Evolutionary conservation across 139 green algal species (phyloP).

Genomic region (Mesostigma viride): DNA sequence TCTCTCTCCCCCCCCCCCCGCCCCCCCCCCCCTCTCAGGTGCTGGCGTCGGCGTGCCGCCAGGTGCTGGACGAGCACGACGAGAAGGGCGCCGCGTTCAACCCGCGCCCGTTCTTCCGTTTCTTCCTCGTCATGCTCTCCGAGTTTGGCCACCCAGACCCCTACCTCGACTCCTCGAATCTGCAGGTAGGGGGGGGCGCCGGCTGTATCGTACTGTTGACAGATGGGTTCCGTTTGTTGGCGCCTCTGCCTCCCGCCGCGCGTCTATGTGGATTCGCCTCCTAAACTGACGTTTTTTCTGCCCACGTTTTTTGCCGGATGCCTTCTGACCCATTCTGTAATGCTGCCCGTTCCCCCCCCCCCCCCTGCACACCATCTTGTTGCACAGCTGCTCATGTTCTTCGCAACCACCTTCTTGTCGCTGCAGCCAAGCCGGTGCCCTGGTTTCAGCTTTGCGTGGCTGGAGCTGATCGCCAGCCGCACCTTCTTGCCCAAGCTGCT

Average conservation of each 20-base stretch:
- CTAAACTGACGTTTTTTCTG: not conserved
- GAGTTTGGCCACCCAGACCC: conserved; percentile 58
- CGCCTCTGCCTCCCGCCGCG: not conserved
- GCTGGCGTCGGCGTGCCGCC: no score
- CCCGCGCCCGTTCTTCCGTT: conserved; percentile 79
- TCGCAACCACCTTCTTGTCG: not conserved
- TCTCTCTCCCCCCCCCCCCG: not conserved
- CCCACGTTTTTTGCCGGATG: not conserved
- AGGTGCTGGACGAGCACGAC: no score
- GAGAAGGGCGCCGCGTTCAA: conserved; percentile 68
- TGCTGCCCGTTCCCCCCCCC: no score
- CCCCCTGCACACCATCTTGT: no score
- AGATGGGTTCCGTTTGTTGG: not conserved
- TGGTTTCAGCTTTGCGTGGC: conserved; percentile 59
- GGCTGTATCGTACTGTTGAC: no score
- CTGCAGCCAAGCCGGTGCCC: not conserved
- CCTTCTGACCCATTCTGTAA: not conserved
- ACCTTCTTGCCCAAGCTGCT: conserved; percentile 88
- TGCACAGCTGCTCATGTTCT: not conserved
- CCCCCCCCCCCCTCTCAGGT: no score
- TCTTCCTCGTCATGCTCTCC: conserved; percentile 67
- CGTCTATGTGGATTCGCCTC: not conserved
- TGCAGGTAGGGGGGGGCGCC: conserved; percentile 22
- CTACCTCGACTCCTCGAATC: conserved; percentile 30
- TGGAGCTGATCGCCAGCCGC: conserved; percentile 84